phyloP scores from a whole-genome alignment of 768 basidiomycete genomes.

The Boletus rubropictus region DNA sequence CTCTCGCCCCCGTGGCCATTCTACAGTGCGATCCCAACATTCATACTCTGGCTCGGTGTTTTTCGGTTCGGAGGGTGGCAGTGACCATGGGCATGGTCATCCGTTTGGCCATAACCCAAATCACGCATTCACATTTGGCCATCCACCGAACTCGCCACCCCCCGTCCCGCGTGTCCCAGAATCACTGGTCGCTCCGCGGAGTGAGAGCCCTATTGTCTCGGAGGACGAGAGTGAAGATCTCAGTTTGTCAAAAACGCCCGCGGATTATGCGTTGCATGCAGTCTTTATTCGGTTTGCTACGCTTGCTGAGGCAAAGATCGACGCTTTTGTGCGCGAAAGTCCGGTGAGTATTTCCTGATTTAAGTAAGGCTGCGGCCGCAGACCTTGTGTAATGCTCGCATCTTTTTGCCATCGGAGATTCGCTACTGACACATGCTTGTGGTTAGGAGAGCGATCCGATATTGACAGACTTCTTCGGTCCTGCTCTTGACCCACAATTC shows the following conservation, averaged over 20 bases:
- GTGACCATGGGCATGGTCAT: slow-evolving; percentile 52
- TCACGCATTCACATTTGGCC: slow-evolving; percentile 22
- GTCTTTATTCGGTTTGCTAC: slow-evolving; percentile 84
- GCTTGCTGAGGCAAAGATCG: slow-evolving; percentile 75
- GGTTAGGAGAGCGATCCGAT: slow-evolving; percentile 63
- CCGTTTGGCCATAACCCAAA: slow-evolving; percentile 28
- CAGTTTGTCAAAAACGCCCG: slow-evolving; percentile 73
- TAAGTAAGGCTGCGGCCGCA: too few species aligned
- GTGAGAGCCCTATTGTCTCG: slow-evolving; percentile 49
- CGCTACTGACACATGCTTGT: slow-evolving; percentile 3
- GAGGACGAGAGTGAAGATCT: slow-evolving; percentile 59
- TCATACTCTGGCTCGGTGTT: slow-evolving; percentile 74
- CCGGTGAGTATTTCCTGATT: slow-evolving; percentile 44
- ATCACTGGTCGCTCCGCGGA: slow-evolving; percentile 43
- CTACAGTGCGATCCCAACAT: slow-evolving; percentile 64
- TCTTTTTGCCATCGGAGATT: background rate
- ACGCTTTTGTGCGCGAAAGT: slow-evolving; percentile 60
- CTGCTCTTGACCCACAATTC: slow-evolving; percentile 68
- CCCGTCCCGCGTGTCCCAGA: slow-evolving; percentile 76
- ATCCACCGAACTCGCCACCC: slow-evolving; percentile 53
- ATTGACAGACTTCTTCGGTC: slow-evolving; percentile 63
- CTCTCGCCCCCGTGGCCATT: slow-evolving; percentile 52
- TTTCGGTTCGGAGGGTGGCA: slow-evolving; percentile 64
- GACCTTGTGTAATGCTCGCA: background rate
- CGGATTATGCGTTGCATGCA: slow-evolving; percentile 83